phyloP scores from a whole-genome alignment of 2,329 filamentous ascomycete species.

The Stenocarpella maydis region DNA sequence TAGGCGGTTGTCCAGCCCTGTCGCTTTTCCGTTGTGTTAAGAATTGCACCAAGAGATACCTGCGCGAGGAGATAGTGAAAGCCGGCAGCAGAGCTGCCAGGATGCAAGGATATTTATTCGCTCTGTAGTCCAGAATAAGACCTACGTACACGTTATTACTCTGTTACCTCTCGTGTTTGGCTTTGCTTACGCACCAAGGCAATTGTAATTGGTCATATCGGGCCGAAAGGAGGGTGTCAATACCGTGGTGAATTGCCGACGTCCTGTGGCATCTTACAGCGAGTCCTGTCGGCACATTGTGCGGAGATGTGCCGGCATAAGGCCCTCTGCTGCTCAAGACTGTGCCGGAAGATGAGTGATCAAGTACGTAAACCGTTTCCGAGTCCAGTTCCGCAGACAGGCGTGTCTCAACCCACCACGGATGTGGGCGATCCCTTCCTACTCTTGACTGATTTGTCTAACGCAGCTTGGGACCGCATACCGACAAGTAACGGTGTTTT shows the following conservation, averaged over 20 bases:
- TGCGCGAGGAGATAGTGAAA: no score
- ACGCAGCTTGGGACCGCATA: background rate
- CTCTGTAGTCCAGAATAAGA: background rate
- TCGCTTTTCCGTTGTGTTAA: no score
- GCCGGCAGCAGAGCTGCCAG: no score
- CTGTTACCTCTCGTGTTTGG: background rate
- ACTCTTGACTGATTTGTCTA: background rate
- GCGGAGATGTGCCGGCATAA: background rate
- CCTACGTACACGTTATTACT: background rate
- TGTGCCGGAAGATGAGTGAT: background rate
- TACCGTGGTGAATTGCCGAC: background rate
- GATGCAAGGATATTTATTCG: background rate
- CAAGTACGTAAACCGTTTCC: slow-evolving; percentile 15
- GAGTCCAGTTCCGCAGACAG: background rate
- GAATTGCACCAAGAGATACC: no score
- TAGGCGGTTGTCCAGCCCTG: no score
- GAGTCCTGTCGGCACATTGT: background rate
- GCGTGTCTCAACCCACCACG: background rate
- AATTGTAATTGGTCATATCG: background rate
- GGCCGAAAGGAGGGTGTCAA: no score
- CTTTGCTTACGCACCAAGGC: background rate
- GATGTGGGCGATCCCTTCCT: background rate
- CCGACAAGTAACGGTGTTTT: slow-evolving; percentile 3
- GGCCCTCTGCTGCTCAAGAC: background rate
- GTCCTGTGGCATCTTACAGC: background rate